A percentile compares a stretch with the other conserved stretches of the same genome.
These are phyloP conservation scores for Plectosphaerella sp. DNA, from an alignment of 2,329 filamentous ascomycete species.

Conservation along the genomic window DNA sequence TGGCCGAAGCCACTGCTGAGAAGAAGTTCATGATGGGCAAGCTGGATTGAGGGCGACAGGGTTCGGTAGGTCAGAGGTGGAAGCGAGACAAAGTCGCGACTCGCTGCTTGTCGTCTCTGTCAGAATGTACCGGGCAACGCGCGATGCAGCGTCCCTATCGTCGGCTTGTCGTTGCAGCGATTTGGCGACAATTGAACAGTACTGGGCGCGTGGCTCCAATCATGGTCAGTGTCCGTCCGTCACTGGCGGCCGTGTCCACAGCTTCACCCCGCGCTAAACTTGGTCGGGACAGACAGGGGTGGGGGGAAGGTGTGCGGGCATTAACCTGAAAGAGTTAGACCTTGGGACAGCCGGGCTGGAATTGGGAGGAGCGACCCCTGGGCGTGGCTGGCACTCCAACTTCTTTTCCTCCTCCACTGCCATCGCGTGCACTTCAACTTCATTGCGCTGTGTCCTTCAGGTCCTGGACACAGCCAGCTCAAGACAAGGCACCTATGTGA, in stretches of 20 bases:
- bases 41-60: background rate
- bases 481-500: no score
- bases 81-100: background rate
- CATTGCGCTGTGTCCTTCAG: no score
- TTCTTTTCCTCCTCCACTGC: no score
- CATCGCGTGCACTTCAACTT: no score
- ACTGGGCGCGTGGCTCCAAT: no score
- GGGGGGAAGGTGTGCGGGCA: background rate
- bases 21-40: constrained; percentile 78
- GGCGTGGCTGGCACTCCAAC: no score
- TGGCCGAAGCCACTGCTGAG: constrained; percentile 92
- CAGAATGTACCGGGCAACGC: no score
- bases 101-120: background rate
- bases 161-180: constrained; percentile 1
- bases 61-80: constrained; percentile 1
- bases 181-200: constrained; percentile 9
- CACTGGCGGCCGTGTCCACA: background rate
- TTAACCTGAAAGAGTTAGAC: background rate
- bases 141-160: no score
- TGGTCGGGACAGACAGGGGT: constrained; percentile 8
- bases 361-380: no score
- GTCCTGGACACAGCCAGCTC: no score
- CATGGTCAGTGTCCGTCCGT: no score
- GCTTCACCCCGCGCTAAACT: constrained; percentile 12
- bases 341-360: background rate